Conservation (phyloP, 257 asterid genomes). For the Euphrasia confusa region DNA sequence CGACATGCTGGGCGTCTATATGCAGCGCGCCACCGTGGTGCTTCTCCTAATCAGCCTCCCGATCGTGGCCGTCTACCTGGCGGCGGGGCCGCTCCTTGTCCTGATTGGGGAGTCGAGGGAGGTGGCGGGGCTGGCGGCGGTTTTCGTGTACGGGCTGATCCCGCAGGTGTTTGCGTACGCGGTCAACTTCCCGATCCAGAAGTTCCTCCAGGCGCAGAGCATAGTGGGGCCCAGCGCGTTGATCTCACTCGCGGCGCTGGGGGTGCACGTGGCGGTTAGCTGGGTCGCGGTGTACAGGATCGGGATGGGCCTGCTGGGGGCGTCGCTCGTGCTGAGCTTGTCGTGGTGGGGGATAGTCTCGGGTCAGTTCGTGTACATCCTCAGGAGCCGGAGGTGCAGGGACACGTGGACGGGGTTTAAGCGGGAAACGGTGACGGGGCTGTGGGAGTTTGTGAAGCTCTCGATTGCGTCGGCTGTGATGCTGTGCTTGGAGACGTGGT, state of each 20-base stretch:
- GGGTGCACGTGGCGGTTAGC: slow-evolving; percentile 34
- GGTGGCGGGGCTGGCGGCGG: slow-evolving; percentile 40
- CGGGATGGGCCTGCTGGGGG: slow-evolving; percentile 43
- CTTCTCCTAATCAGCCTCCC: slow-evolving; percentile 43
- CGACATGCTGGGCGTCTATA: slow-evolving; percentile 49
- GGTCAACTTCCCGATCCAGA: slow-evolving; percentile 50
- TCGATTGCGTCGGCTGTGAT: slow-evolving; percentile 60
- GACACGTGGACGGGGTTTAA: slow-evolving; percentile 53
- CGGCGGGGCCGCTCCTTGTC: slow-evolving; percentile 37
- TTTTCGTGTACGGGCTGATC: slow-evolving; percentile 53
- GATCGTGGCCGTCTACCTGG: slow-evolving; percentile 36
- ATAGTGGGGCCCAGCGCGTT: slow-evolving; percentile 50
- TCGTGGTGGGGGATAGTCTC: slow-evolving; percentile 56
- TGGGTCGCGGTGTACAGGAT: slow-evolving; percentile 42
- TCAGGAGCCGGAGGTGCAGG: no score
- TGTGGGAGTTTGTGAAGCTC: slow-evolving; percentile 48
- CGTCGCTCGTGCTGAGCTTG: slow-evolving; percentile 44
- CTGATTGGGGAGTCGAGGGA: slow-evolving; percentile 37
- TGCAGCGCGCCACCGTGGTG: slow-evolving; percentile 48
- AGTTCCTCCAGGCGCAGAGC: slow-evolving; percentile 53
- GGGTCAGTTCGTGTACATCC: slow-evolving; percentile 38
- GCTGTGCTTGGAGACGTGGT: slow-evolving; percentile 67
- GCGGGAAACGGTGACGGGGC: slow-evolving; percentile 44
- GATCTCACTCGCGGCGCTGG: slow-evolving; percentile 44
- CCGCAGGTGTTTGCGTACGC: slow-evolving; percentile 62